Conservation (phyloP, 768 basidiomycete species). For the Roridomyces roridus region DNA sequence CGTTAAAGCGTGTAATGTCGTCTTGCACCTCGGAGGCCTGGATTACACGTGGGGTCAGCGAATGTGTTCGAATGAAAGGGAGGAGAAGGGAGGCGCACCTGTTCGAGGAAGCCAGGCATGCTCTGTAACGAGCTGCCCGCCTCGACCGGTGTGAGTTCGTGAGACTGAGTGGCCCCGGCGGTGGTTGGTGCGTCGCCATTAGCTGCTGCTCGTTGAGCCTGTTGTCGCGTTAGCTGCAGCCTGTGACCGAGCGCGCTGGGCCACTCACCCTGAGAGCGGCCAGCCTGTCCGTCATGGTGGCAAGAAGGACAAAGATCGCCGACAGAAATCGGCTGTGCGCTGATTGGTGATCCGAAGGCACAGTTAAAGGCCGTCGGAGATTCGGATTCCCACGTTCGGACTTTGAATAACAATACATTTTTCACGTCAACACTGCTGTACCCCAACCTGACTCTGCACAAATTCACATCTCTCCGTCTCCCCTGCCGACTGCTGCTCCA, state of each 20-base stretch:
- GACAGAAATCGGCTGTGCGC: too few species aligned
- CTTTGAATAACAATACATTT: too few species aligned
- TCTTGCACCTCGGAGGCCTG: slow-evolving; percentile 50
- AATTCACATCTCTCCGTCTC: slow-evolving; percentile 48
- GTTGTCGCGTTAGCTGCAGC: neutral
- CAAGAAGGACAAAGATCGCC: neutral
- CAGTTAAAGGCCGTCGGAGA: too few species aligned
- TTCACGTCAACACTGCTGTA: slow-evolving; percentile 47
- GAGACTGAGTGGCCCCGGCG: neutral
- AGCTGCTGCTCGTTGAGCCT: slow-evolving; percentile 18
- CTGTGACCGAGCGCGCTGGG: neutral
- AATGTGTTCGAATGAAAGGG: neutral
- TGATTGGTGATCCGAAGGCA: too few species aligned
- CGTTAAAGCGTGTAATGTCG: slow-evolving; percentile 43
- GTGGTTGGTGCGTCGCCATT: neutral
- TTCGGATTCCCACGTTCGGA: too few species aligned
- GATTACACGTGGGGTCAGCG: slow-evolving; percentile 28
- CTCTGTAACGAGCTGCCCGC: slow-evolving; percentile 6
- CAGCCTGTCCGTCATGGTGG: slow-evolving; percentile 8
- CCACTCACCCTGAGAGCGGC: slow-evolving; percentile 13
- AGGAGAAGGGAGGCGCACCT: neutral
- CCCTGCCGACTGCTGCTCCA: slow-evolving; percentile 43
- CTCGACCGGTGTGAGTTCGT: slow-evolving; percentile 12
- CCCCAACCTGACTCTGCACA: slow-evolving; percentile 37
- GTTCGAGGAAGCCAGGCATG: slow-evolving; percentile 11